A percentile compares a stretch with the other conserved stretches of the same genome.
Evolutionary conservation across 2,329 filamentous ascomycete species (phyloP).

Genomic region (Daldinia eschscholtzii): DNA sequence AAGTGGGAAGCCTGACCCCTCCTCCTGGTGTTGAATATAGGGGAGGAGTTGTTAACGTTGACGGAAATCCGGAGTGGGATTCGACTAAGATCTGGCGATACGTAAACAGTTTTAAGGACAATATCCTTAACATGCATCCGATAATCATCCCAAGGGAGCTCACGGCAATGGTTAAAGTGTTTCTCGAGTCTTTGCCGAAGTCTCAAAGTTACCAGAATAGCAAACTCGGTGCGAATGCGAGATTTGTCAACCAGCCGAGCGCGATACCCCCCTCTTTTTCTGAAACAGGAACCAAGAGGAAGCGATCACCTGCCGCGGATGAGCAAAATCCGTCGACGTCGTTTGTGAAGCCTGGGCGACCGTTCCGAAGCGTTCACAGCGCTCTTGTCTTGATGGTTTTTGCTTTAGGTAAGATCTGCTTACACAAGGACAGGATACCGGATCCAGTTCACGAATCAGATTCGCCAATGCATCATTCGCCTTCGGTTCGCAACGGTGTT

Average conservation of each 20-base stretch:
- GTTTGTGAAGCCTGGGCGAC: slow-evolving; percentile 62
- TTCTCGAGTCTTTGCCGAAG: slow-evolving; percentile 63
- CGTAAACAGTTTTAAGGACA: slow-evolving; percentile 68
- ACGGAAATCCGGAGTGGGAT: slow-evolving; percentile 68
- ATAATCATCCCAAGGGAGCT: slow-evolving; percentile 68
- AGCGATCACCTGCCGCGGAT: slow-evolving; percentile 62
- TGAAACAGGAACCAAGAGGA: slow-evolving; percentile 63
- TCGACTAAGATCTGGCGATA: slow-evolving; percentile 64
- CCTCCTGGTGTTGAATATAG: slow-evolving; percentile 54
- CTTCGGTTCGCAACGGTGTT: slow-evolving; percentile 62
- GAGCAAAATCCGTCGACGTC: slow-evolving; percentile 47
- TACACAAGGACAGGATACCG: slow-evolving; percentile 65
- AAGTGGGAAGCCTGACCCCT: slow-evolving; percentile 65
- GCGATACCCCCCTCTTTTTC: slow-evolving; percentile 44
- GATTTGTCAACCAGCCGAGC: slow-evolving; percentile 51
- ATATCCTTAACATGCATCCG: slow-evolving; percentile 75
- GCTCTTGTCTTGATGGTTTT: slow-evolving; percentile 86
- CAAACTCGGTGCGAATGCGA: slow-evolving; percentile 45
- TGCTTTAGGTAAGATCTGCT: slow-evolving; percentile 87
- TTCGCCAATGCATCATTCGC: slow-evolving; percentile 54
- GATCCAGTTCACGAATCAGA: slow-evolving; percentile 68
- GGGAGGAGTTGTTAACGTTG: slow-evolving; percentile 56
- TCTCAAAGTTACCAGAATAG: slow-evolving; percentile 43
- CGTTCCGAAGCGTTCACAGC: slow-evolving; percentile 78
- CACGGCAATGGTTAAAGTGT: slow-evolving; percentile 65